These are phyloP conservation scores for Backusella australiensis DNA, from an alignment of 192 early-diverging fungal genomes.

Conservation along the genomic window DNA sequence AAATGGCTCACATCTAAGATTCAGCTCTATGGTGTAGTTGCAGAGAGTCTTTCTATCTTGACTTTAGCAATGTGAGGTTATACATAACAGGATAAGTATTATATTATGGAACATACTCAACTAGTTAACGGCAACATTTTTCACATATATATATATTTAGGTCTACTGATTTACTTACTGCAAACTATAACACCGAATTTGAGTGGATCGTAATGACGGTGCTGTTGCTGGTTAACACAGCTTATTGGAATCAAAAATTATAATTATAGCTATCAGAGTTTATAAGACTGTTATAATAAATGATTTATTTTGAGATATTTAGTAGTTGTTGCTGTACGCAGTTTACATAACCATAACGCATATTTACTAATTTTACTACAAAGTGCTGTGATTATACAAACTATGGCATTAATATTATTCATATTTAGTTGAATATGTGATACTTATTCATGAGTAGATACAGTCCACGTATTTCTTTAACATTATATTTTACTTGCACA, in stretches of 20 bases:
- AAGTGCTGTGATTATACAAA: too few relatives aligned
- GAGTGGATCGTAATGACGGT: background rate
- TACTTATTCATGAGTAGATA: too few relatives aligned
- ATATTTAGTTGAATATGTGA: too few relatives aligned
- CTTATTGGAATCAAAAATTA: too few relatives aligned
- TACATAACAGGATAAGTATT: background rate
- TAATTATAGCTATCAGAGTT: background rate
- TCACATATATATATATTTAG: background rate
- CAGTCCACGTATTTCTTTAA: too few relatives aligned
- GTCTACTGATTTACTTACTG: background rate
- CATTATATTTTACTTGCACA: too few relatives aligned
- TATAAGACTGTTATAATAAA: too few relatives aligned
- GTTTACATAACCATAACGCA: too few relatives aligned
- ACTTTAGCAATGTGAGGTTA: background rate
- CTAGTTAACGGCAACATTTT: background rate
- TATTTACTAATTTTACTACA: too few relatives aligned
- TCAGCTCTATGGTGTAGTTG: slow-evolving; percentile 3
- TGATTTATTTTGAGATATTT: too few relatives aligned
- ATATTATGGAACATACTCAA: background rate
- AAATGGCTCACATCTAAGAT: slow-evolving; percentile 5
- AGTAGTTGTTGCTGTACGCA: too few relatives aligned
- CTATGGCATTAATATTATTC: too few relatives aligned
- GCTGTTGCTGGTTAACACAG: background rate
- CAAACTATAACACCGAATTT: background rate
- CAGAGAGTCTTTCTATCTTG: slow-evolving; percentile 10